Percentiles rank a stretch among this genome's conserved stretches.
phyloP scores from a whole-genome alignment of 2,329 filamentous ascomycete species.

The Pseudonectria foliicola region DNA sequence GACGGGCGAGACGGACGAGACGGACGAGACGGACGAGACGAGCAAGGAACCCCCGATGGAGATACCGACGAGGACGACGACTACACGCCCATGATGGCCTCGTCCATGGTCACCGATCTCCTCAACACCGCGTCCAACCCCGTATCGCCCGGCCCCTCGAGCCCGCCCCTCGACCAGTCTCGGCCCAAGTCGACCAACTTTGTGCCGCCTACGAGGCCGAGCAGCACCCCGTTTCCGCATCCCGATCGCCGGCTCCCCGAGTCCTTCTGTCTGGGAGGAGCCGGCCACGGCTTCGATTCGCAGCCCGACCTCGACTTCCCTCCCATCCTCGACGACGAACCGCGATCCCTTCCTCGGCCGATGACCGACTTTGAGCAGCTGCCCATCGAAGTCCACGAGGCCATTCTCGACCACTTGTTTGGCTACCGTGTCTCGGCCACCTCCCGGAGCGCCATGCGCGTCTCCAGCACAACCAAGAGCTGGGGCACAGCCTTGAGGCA shows the following conservation, averaged over 20 bases:
- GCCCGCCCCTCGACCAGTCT: constrained; percentile 41
- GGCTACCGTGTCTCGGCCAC: constrained; percentile 59
- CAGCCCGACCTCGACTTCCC: constrained; percentile 9
- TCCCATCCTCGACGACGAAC: constrained; percentile 12
- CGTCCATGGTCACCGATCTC: constrained; percentile 29
- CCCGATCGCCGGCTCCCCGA: constrained; percentile 38
- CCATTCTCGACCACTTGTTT: constrained; percentile 64
- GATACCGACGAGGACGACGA: constrained; percentile 23
- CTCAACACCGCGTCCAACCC: constrained; percentile 43
- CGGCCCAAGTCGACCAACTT: constrained; percentile 28
- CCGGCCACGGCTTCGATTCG: constrained; percentile 15
- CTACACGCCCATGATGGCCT: constrained; percentile 30
- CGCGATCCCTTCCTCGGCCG: constrained; percentile 9
- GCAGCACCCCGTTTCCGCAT: constrained; percentile 53
- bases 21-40: constrained; percentile 13
- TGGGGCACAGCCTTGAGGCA: constrained; percentile 61
- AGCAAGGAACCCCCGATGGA: constrained; percentile 9
- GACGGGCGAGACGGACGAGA: constrained; percentile 12
- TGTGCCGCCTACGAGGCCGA: constrained; percentile 39
- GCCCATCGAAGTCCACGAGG: constrained; percentile 65
- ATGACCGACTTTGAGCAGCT: constrained; percentile 41
- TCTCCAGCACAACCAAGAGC: constrained; percentile 46
- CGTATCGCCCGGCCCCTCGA: constrained; percentile 47
- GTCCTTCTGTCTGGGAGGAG: constrained; percentile 20
- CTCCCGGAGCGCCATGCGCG: constrained; percentile 47